These are phyloP conservation scores for Moniliophthora roreri DNA, from an alignment of 1,284 basidiomycete species.

Conservation along the genomic window DNA sequence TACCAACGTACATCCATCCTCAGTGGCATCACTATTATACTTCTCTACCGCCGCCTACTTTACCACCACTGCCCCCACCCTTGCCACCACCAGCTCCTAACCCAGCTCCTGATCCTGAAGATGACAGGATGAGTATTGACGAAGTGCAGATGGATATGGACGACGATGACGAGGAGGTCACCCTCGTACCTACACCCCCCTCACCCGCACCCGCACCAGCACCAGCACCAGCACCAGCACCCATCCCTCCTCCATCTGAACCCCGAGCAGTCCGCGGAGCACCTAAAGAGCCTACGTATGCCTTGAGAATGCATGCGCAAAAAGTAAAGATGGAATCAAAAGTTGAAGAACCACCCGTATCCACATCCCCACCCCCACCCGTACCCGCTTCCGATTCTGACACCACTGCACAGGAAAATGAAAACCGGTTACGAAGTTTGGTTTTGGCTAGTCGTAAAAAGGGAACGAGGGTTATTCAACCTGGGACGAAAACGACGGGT, in stretches of 20 bases:
- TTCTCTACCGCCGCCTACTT: background rate
- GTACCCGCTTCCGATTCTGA: no score
- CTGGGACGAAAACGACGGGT: no score
- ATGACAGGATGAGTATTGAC: background rate
- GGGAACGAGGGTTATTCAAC: no score
- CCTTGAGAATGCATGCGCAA: conserved; percentile 35
- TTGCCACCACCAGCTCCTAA: background rate
- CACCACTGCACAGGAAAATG: background rate
- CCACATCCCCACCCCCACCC: no score
- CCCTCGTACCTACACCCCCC: background rate
- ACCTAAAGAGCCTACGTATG: conserved; percentile 34
- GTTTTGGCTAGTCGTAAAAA: conserved; percentile 1
- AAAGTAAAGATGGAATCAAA: conserved; percentile 43
- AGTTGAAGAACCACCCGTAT: no score
- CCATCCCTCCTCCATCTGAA: conserved; percentile 19
- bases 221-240: background rate
- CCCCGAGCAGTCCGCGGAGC: conserved; percentile 38
- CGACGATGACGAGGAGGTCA: background rate
- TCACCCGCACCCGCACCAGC: conserved; percentile 5
- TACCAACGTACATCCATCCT: background rate
- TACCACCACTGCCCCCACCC: background rate
- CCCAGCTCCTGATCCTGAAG: background rate
- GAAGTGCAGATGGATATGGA: background rate
- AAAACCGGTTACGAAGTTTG: background rate
- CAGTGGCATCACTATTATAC: background rate